A percentile compares a stretch with the other conserved stretches of the same genome.
Conservation (phyloP, 345 rosid genomes). For the Salix udensis region DNA sequence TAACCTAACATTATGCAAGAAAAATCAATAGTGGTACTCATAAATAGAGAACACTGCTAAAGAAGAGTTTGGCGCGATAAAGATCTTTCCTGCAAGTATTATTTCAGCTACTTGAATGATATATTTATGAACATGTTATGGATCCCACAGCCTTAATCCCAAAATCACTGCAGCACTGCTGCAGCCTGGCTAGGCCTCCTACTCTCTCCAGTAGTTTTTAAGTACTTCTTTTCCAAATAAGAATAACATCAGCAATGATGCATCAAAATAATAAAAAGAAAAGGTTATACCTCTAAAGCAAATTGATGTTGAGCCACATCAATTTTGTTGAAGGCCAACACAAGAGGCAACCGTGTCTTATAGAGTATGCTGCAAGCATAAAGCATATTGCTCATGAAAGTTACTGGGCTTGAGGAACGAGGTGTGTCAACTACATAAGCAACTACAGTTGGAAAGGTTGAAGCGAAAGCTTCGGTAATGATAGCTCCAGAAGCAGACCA, state of each 20-base stretch:
- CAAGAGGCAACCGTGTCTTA: slow-evolving; percentile 73
- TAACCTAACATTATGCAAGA: background rate
- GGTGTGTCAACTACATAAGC: slow-evolving; percentile 81
- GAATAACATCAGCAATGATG: background rate
- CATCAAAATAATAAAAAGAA: background rate
- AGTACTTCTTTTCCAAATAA: background rate
- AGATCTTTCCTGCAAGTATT: background rate
- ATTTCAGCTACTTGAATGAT: background rate
- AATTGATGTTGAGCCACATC: slow-evolving; percentile 81
- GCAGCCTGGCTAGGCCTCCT: background rate
- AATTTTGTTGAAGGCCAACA: slow-evolving; percentile 73
- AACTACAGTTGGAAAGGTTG: slow-evolving; percentile 75
- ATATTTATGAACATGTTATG: background rate
- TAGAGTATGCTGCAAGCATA: slow-evolving; percentile 84
- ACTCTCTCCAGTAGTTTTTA: background rate
- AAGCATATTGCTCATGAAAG: slow-evolving; percentile 88
- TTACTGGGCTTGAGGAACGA: slow-evolving; percentile 66
- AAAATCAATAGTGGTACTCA: background rate
- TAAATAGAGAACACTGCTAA: background rate
- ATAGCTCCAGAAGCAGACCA: slow-evolving; percentile 97
- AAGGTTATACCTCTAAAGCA: slow-evolving; percentile 63
- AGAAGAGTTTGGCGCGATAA: background rate
- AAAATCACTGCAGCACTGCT: background rate
- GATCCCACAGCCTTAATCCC: background rate
- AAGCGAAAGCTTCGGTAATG: slow-evolving; percentile 83